Percentiles rank a stretch among this genome's conserved stretches.
phyloP scores from a whole-genome alignment of 192 early-diverging fungal species.

The Linnemannia elongata region DNA sequence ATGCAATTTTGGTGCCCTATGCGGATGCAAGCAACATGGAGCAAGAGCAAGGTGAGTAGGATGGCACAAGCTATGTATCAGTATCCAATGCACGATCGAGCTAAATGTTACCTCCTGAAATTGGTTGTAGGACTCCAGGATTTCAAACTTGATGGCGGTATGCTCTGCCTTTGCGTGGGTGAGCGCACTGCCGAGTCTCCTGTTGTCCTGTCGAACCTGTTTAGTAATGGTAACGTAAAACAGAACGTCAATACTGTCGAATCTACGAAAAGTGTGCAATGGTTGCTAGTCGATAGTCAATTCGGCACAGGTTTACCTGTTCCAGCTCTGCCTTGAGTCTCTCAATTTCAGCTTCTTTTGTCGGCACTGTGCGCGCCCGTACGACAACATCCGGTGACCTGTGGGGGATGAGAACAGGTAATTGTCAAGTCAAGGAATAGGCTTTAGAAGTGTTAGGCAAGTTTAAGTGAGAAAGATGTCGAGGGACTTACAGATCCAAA shows the following conservation, averaged over 20 bases:
- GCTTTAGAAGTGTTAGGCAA: too few relatives aligned
- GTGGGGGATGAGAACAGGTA: background rate
- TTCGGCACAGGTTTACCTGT: background rate
- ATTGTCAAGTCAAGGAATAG: too few relatives aligned
- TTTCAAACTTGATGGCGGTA: conserved; percentile 25
- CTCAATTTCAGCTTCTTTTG: conserved; percentile 53
- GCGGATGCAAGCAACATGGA: background rate
- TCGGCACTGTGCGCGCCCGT: conserved; percentile 47
- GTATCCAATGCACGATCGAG: background rate
- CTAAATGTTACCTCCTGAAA: conserved; percentile 33
- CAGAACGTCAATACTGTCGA: background rate
- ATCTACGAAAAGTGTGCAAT: background rate
- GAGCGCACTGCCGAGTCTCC: conserved; percentile 37
- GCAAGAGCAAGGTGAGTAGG: background rate
- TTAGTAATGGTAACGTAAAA: background rate
- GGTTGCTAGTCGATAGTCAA: background rate
- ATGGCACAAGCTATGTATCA: background rate
- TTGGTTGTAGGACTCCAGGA: conserved; percentile 38
- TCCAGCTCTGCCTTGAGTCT: conserved; percentile 47
- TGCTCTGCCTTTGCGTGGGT: conserved; percentile 44
- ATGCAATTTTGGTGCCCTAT: conserved; percentile 30
- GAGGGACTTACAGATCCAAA: conserved; percentile 32
- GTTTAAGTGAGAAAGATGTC: background rate
- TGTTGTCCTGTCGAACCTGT: conserved; percentile 46
- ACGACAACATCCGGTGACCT: conserved; percentile 47